Evolutionary conservation across 306 rosid genomes (phyloP), one percentile per base, ranked within the genome.

Genomic region (Trifolium fragiferum): DNA sequence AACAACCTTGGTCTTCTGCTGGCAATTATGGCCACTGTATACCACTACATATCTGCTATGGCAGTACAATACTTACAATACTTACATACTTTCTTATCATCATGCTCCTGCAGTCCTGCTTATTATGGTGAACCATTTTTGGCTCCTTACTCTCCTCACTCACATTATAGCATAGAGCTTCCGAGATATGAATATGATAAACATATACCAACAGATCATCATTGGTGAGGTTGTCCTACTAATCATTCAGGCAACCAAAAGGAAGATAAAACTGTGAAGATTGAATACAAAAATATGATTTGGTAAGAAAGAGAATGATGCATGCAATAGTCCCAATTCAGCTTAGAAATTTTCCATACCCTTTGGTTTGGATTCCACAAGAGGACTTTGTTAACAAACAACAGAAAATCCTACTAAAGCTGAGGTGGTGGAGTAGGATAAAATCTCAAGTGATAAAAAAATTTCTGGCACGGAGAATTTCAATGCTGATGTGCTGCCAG

Each of bases 191-290:
- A n/a, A n/a, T n/a, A n/a, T n/a, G n/a, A n/a, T n/a, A n/a, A n/a
- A n/a, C n/a, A n/a, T n/a, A n/a, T 67, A 88, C 80, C 85, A 0
- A 41, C 65, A 35, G 81, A 41, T 7, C 51, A 75, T 59, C 92
- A 84, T 68, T 93, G 91, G 35, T 89, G 90, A 64, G 89, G 87
- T 0, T 87, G 92, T 81, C 83, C 88, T 62, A 80, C 88, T 62
- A 80, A 85, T 69, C 83, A 79, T 27, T 12, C 25, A 4, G 66
- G 70, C 73, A 57, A 76, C 77, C 85, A 65, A 61, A 78, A 77
- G 76, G 87, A 76, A 32, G 86, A 63, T 9, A 58, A 6, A 37
- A 46, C 66, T 78, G 66, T 82, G 83, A 87, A 60, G 83, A 82
- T 90, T 59, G 91, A 88, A 74, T 91, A 90, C 82, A 82, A 13